Percentiles rank a stretch among this genome's conserved stretches.
Evolutionary conservation across 495 filamentous ascomycete species (phyloP).

Genomic region (Penicillium ochrochloron): DNA sequence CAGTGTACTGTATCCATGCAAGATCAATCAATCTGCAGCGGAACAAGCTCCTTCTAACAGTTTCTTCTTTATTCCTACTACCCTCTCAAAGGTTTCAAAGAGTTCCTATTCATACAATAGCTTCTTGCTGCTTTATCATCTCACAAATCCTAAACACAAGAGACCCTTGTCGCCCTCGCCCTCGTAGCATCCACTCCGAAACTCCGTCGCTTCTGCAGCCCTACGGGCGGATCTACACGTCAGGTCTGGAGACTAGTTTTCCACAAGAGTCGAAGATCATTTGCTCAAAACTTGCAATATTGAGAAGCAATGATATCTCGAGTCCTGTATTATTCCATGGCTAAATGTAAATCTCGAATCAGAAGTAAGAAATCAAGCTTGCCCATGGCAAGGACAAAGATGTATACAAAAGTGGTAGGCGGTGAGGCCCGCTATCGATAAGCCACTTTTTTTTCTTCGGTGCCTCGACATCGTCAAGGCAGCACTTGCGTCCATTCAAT

Average conservation of each 20-base stretch:
- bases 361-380: background rate
- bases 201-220: background rate
- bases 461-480: background rate
- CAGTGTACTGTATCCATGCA: background rate
- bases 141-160: background rate
- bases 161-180: background rate
- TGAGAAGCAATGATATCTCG: background rate
- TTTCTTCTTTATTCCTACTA: background rate
- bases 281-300: background rate
- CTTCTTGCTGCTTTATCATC: background rate
- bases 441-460: conserved; percentile 37
- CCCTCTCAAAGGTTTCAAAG: background rate
- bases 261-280: background rate
- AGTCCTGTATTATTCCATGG: background rate
- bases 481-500: background rate
- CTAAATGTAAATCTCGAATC: background rate
- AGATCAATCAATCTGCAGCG: background rate
- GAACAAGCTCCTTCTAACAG: background rate
- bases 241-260: background rate
- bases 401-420: conserved; percentile 20
- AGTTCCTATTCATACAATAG: background rate
- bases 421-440: conserved; percentile 40
- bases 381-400: background rate
- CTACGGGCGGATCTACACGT: background rate
- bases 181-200: background rate